Percentiles rank a stretch among this genome's conserved stretches.
These are phyloP conservation scores for Crinitomyces ghanaensis DNA, from an alignment of 805 yeast species.

Conservation along the genomic window DNA sequence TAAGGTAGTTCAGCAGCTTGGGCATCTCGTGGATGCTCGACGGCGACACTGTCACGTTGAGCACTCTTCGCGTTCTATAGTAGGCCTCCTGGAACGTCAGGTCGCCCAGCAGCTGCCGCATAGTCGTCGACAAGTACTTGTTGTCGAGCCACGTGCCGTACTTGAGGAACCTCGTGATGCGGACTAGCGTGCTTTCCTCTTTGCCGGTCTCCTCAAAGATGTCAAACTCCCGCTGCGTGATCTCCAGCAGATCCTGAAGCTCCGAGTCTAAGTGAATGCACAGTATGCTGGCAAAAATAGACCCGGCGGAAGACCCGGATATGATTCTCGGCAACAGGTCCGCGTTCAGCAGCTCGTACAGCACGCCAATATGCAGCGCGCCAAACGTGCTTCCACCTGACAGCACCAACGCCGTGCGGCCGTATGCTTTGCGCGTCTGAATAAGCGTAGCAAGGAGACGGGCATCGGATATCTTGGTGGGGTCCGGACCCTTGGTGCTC, in stretches of 20 bases:
- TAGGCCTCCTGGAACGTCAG: slow-evolving; percentile 90
- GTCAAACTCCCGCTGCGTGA: slow-evolving; percentile 37
- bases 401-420: slow-evolving; percentile 87
- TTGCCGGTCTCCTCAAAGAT: slow-evolving; percentile 47
- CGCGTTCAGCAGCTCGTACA: slow-evolving; percentile 63
- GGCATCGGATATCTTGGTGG: slow-evolving; percentile 41
- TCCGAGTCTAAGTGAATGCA: slow-evolving; percentile 75
- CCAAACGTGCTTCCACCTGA: slow-evolving; percentile 97
- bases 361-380: slow-evolving; percentile 81
- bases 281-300: slow-evolving; percentile 81
- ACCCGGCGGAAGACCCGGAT: slow-evolving; percentile 94
- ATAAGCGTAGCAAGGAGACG: slow-evolving; percentile 67
- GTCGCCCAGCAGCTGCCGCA: slow-evolving; percentile 74
- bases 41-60: slow-evolving; percentile 89
- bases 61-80: slow-evolving; percentile 84
- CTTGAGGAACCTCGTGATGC: slow-evolving; percentile 54
- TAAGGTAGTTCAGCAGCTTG: slow-evolving; percentile 72
- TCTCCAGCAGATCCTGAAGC: slow-evolving; percentile 37
- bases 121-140: slow-evolving; percentile 55
- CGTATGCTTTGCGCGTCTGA: slow-evolving; percentile 84
- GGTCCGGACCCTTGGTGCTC: too few relatives aligned
- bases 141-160: slow-evolving; percentile 87
- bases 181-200: slow-evolving; percentile 39
- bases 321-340: slow-evolving; percentile 75
- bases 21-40: slow-evolving; percentile 89